These are phyloP conservation scores for Aspergillus pseudoviridinutans DNA, from an alignment of 2,329 filamentous ascomycete species.

Conservation along the genomic window DNA sequence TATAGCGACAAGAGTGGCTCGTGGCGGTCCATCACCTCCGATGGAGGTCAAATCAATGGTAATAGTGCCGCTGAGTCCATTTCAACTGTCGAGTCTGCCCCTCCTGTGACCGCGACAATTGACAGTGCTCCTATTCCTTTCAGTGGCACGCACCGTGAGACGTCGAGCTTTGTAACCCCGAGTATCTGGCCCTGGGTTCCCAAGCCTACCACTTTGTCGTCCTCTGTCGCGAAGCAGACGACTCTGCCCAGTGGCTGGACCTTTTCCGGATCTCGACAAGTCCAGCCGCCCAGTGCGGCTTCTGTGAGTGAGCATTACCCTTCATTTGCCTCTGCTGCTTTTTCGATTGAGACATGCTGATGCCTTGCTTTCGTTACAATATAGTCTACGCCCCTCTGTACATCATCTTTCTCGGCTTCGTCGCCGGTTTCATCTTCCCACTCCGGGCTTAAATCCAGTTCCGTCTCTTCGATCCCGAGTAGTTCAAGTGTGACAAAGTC, in stretches of 20 bases:
- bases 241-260: slow-evolving; percentile 74
- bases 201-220: slow-evolving; percentile 44
- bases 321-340: slow-evolving; percentile 12
- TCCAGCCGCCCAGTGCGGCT: slow-evolving; percentile 67
- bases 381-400: slow-evolving; percentile 53
- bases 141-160: slow-evolving; percentile 45
- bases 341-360: slow-evolving; percentile 20
- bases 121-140: slow-evolving; percentile 65
- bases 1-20: slow-evolving; percentile 75
- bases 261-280: slow-evolving; percentile 73
- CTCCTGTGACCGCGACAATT: slow-evolving; percentile 60
- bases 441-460: slow-evolving; percentile 42
- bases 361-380: slow-evolving; percentile 11
- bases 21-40: slow-evolving; percentile 76
- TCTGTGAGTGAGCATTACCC: slow-evolving; percentile 58
- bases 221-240: slow-evolving; percentile 43
- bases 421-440: slow-evolving; percentile 44
- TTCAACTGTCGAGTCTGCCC: slow-evolving; percentile 47
- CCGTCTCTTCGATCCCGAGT: slow-evolving; percentile 7
- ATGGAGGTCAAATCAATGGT: slow-evolving; percentile 72
- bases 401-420: slow-evolving; percentile 46
- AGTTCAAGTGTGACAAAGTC: neutral
- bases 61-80: slow-evolving; percentile 45
- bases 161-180: slow-evolving; percentile 50
- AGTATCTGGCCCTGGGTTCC: slow-evolving; percentile 68